These are phyloP conservation scores for Nelumbo lutea DNA, from an alignment of 164 flowering plant genomes.

Conservation along the genomic window DNA sequence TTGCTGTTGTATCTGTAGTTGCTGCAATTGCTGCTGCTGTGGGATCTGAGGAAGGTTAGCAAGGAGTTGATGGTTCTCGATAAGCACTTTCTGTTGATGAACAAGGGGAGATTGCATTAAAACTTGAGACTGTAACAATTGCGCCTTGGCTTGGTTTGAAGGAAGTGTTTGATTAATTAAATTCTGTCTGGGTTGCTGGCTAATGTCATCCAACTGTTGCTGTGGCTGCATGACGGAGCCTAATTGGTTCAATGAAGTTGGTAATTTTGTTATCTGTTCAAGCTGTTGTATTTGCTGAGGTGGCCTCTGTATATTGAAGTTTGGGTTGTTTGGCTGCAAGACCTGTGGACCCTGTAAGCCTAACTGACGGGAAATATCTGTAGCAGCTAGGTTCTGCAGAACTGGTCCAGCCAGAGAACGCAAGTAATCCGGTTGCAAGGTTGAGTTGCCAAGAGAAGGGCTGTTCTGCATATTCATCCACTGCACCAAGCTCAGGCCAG, in stretches of 20 bases:
- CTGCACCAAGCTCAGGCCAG: constrained; percentile 78
- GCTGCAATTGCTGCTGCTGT: neutral
- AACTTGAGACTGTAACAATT: constrained; percentile 45
- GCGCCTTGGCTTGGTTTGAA: constrained; percentile 51
- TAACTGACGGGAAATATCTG: constrained; percentile 70
- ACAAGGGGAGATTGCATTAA: constrained; percentile 31
- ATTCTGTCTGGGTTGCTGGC: constrained; percentile 57
- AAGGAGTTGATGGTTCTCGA: constrained; percentile 55
- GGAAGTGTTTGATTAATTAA: constrained; percentile 41
- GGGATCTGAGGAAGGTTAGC: constrained; percentile 45
- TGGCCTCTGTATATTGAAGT: constrained; percentile 50
- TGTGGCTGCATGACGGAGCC: constrained; percentile 46
- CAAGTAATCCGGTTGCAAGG: constrained; percentile 55
- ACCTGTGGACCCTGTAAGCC: constrained; percentile 54
- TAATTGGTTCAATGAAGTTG: constrained; percentile 38
- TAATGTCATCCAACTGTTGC: constrained; percentile 53
- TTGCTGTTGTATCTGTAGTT: neutral
- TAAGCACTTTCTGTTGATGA: constrained; percentile 44
- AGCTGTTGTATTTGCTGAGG: constrained; percentile 57
- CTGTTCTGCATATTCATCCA: constrained; percentile 98
- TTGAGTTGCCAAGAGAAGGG: constrained; percentile 43
- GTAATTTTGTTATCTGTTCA: constrained; percentile 56
- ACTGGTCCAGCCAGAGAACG: constrained; percentile 43
- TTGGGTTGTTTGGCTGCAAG: constrained; percentile 53
- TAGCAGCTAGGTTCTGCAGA: constrained; percentile 44